A percentile compares a stretch with the other conserved stretches of the same genome.
Evolutionary conservation across 345 rosid genomes (phyloP).

Genomic region (Rhodamnia rubescens): DNA sequence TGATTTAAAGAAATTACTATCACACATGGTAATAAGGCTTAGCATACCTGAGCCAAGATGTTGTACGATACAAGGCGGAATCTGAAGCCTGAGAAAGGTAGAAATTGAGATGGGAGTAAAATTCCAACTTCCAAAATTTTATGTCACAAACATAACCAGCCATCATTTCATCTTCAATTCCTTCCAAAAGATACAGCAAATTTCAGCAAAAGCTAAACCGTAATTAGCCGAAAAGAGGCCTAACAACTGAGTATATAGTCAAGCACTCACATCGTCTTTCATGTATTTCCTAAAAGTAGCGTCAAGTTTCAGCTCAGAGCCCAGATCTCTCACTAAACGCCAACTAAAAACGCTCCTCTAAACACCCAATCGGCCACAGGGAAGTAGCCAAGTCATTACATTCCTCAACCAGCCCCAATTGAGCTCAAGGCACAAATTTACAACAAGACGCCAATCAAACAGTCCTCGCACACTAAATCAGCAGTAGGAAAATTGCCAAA

Average conservation of each 20-base stretch:
- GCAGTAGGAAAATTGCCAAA: neutral
- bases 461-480: neutral
- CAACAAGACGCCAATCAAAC: neutral
- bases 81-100: neutral
- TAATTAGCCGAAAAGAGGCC: neutral
- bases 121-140: neutral
- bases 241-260: neutral
- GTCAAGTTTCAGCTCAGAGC: neutral
- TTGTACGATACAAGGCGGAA: slow-evolving; percentile 26
- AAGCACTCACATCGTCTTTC: neutral
- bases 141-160: neutral
- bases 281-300: neutral
- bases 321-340: neutral
- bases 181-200: neutral
- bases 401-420: neutral
- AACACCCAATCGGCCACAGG: neutral
- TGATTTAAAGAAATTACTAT: neutral
- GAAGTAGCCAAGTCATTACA: neutral
- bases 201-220: neutral
- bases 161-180: neutral
- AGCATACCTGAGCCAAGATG: slow-evolving; percentile 59
- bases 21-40: neutral
- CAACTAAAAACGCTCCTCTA: neutral
- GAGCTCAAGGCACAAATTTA: neutral
- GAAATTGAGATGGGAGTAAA: neutral